Conservation (phyloP, 148 eudicot species). For the Nyssa sinensis region DNA sequence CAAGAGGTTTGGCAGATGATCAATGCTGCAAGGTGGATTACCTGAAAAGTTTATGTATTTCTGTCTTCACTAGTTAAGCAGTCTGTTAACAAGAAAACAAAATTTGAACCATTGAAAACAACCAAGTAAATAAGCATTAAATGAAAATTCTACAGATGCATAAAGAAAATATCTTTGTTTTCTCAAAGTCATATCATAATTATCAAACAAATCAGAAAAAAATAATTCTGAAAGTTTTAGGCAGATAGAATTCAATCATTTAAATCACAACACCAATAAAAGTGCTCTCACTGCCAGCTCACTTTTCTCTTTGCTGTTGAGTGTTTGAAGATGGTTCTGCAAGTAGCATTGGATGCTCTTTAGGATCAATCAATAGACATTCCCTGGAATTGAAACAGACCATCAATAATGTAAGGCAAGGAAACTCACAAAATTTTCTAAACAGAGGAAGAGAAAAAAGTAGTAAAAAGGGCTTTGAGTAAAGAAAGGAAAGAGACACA, state of each 20-base stretch:
- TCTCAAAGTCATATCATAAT: not conserved
- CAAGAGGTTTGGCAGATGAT: not conserved
- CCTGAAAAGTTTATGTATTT: not conserved
- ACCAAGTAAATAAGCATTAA: not conserved
- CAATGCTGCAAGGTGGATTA: not conserved
- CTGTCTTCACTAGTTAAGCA: not conserved
- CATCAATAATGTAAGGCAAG: constrained; percentile 1
- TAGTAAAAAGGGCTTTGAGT: not conserved
- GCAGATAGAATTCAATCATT: not conserved
- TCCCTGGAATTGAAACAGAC: constrained; percentile 49
- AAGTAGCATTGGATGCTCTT: constrained; percentile 95
- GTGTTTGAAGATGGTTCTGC: constrained; percentile 87
- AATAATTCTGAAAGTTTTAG: not conserved
- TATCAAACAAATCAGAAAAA: not conserved
- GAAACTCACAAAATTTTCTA: not conserved
- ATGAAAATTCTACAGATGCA: not conserved
- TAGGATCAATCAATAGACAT: constrained; percentile 87
- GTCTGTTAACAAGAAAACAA: not conserved
- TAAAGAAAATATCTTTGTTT: not conserved
- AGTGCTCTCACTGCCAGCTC: constrained; percentile 21
- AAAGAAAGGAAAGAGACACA: not conserved
- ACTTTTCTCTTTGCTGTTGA: constrained; percentile 97
- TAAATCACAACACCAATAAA: not conserved
- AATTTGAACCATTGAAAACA: not conserved
- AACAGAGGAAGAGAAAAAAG: not conserved